Percentiles rank a stretch among this genome's conserved stretches.
These are phyloP conservation scores for Fusarium sp. DNA, from an alignment of 2,329 filamentous ascomycete genomes.

Conservation along the genomic window DNA sequence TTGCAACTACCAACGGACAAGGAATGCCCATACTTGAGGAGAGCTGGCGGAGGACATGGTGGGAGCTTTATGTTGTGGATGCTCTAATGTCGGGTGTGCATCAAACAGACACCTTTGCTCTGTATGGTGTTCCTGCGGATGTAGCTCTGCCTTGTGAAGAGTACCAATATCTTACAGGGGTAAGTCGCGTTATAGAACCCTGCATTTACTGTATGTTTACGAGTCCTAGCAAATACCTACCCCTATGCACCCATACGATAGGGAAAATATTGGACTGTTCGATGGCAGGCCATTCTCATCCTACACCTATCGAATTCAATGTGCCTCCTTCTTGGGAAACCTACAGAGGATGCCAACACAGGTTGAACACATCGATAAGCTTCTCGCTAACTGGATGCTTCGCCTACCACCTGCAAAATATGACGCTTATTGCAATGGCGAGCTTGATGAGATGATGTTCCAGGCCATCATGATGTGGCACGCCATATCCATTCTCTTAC, in stretches of 20 bases:
- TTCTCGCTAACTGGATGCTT: constrained; percentile 16
- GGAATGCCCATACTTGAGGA: not conserved
- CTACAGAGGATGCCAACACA: not conserved
- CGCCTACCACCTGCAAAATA: constrained; percentile 10
- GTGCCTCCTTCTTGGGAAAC: constrained; percentile 8
- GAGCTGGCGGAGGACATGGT: constrained; percentile 22
- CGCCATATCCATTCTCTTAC: constrained; percentile 6
- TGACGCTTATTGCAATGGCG: not conserved
- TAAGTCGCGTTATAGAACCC: not conserved
- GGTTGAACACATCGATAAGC: constrained; percentile 1
- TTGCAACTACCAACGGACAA: constrained; percentile 2
- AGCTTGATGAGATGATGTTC: constrained; percentile 14
- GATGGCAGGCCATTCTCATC: not conserved
- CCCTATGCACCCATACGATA: not conserved
- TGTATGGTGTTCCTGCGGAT: constrained; percentile 1
- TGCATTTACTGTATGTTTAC: not conserved
- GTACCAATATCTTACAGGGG: not conserved
- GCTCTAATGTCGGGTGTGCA: constrained; percentile 14
- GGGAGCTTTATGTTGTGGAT: constrained; percentile 20
- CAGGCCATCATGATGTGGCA: constrained; percentile 22
- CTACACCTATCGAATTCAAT: constrained; percentile 10
- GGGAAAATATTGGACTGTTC: not conserved
- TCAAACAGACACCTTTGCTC: constrained; percentile 8
- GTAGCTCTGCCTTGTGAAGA: constrained; percentile 14
- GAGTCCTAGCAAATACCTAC: constrained; percentile 4